These are phyloP conservation scores for Aureobasidium sp. DNA, from an alignment of 2,329 filamentous ascomycete genomes.

Conservation along the genomic window DNA sequence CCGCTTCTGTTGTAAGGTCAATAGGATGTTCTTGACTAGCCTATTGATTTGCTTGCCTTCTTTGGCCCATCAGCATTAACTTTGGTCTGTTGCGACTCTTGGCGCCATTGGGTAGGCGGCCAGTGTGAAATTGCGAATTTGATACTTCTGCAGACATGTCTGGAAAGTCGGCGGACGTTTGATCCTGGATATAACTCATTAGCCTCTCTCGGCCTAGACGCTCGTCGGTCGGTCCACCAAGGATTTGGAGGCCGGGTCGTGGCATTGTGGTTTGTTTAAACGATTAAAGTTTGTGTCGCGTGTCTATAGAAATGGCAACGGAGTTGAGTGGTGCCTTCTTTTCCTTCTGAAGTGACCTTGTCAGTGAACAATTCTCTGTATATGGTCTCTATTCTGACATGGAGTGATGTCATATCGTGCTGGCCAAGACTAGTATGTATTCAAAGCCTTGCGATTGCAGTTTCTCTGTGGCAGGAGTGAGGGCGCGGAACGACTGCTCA, in stretches of 20 bases:
- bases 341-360: background rate
- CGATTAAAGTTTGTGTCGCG: background rate
- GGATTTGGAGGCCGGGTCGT: background rate
- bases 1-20: conserved; percentile 60
- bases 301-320: background rate
- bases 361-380: background rate
- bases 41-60: conserved; percentile 55
- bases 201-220: conserved; percentile 10
- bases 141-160: conserved; percentile 12
- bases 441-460: background rate
- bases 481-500: background rate
- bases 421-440: background rate
- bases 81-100: conserved; percentile 65
- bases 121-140: conserved; percentile 28
- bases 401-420: background rate
- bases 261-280: conserved; percentile 7
- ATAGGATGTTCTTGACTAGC: conserved; percentile 6
- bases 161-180: conserved; percentile 14
- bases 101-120: conserved; percentile 42
- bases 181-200: conserved; percentile 18
- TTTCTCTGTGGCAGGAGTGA: background rate
- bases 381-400: background rate
- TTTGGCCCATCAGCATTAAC: conserved; percentile 87
- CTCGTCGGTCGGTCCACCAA: background rate
- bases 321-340: background rate